Conservation (phyloP, 176 grass and related monocot species). For the Puya raimondii region DNA sequence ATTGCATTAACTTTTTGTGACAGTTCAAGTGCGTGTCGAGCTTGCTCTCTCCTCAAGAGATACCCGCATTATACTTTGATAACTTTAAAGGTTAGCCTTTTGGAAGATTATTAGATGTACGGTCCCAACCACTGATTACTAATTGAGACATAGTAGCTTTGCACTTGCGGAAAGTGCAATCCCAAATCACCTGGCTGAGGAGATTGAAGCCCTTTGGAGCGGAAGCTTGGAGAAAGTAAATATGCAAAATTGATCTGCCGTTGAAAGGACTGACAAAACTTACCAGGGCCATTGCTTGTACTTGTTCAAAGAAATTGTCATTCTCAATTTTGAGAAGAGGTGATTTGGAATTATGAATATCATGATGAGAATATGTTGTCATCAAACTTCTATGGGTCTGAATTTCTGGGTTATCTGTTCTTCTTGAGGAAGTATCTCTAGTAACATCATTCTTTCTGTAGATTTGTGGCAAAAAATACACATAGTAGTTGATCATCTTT, state of each 20-base stretch:
- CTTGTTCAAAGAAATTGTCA: background rate
- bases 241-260: background rate
- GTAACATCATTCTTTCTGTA: background rate
- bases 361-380: background rate
- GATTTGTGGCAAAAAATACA: background rate
- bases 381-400: background rate
- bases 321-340: background rate
- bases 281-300: background rate
- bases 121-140: background rate
- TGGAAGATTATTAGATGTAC: background rate
- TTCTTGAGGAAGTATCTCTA: background rate
- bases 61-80: constrained; percentile 46
- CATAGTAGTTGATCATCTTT: background rate
- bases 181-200: background rate
- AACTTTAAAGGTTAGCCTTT: background rate
- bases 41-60: constrained; percentile 42
- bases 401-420: background rate
- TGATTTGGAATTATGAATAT: background rate
- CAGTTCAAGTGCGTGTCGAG: constrained; percentile 70
- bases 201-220: background rate
- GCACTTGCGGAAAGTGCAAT: background rate
- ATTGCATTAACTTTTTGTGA: constrained; percentile 13
- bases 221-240: background rate
- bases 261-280: background rate
- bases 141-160: background rate